These are phyloP conservation scores for Lentinula aciculospora DNA, from an alignment of 768 basidiomycete species.

Conservation along the genomic window DNA sequence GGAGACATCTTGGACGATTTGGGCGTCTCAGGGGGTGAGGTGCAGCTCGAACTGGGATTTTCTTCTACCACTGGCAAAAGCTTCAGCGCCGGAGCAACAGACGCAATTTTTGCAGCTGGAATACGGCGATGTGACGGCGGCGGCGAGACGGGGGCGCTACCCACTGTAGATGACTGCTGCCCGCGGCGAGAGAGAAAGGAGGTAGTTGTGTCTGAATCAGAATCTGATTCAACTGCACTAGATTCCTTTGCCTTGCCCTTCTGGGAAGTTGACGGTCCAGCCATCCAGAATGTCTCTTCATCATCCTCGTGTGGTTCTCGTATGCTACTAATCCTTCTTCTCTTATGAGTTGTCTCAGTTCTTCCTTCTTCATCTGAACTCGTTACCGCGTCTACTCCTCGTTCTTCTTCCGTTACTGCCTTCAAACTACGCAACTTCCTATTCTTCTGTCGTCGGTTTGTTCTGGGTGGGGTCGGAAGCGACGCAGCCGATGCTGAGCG, in stretches of 20 bases:
- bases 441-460: conserved; percentile 24
- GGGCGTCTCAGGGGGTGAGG: conserved; percentile 4
- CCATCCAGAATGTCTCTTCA: conserved; percentile 25
- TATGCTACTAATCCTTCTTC: conserved; percentile 17
- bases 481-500: conserved; percentile 35
- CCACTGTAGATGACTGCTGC: background rate
- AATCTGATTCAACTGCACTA: background rate
- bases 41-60: background rate
- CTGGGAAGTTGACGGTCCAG: conserved; percentile 9
- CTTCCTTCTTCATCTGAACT: conserved; percentile 8
- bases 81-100: background rate
- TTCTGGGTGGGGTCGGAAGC: conserved; percentile 39
- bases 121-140: conserved; percentile 7
- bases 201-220: background rate
- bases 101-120: background rate
- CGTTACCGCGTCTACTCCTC: conserved; percentile 10
- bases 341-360: conserved; percentile 7
- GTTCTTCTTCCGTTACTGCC: conserved; percentile 4
- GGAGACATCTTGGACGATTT: conserved; percentile 16
- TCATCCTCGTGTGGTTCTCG: conserved; percentile 21
- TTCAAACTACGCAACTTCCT: conserved; percentile 17
- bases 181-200: background rate
- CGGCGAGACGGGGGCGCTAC: conserved; percentile 4
- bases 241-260: conserved; percentile 6
- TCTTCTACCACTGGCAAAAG: background rate